A percentile compares a stretch with the other conserved stretches of the same genome.
phyloP scores from a whole-genome alignment of 805 yeast genomes.

The Cyberlindnera misumaiensis region DNA sequence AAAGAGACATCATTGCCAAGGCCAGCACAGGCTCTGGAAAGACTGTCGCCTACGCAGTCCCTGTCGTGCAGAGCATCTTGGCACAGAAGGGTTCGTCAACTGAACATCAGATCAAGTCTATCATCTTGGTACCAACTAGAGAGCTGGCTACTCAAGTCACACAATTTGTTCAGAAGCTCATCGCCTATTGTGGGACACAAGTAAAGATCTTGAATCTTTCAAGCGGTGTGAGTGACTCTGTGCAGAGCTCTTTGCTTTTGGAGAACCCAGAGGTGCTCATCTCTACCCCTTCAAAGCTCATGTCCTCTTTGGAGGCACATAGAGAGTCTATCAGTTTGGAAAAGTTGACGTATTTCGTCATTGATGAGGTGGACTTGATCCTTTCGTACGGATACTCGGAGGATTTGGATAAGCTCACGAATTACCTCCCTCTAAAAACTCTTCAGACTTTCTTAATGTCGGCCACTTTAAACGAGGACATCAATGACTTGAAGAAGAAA shows the following conservation, averaged over 20 bases:
- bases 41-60: conserved; percentile 85
- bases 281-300: conserved; percentile 80
- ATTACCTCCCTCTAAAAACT: conserved; percentile 60
- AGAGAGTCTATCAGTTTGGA: conserved; percentile 42
- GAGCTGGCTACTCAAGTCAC: conserved; percentile 85
- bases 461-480: conserved; percentile 88
- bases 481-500: conserved; percentile 63
- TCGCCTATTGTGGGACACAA: conserved; percentile 62
- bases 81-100: conserved; percentile 25
- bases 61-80: conserved; percentile 74
- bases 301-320: conserved; percentile 45
- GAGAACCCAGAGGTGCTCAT: conserved; percentile 77
- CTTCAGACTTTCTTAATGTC: conserved; percentile 92
- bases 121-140: conserved; percentile 86
- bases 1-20: conserved; percentile 86
- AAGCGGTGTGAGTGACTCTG: conserved; percentile 58
- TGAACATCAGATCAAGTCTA: conserved; percentile 25
- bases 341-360: conserved; percentile 62
- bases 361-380: conserved; percentile 93
- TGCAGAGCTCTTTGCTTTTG: conserved; percentile 59
- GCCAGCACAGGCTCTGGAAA: conserved; percentile 97
- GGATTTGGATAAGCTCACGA: conserved; percentile 63
- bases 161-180: conserved; percentile 60
- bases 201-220: conserved; percentile 60
- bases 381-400: conserved; percentile 86